Evolutionary conservation across 345 rosid species (phyloP).

Genomic region (Pistacia integerrima): DNA sequence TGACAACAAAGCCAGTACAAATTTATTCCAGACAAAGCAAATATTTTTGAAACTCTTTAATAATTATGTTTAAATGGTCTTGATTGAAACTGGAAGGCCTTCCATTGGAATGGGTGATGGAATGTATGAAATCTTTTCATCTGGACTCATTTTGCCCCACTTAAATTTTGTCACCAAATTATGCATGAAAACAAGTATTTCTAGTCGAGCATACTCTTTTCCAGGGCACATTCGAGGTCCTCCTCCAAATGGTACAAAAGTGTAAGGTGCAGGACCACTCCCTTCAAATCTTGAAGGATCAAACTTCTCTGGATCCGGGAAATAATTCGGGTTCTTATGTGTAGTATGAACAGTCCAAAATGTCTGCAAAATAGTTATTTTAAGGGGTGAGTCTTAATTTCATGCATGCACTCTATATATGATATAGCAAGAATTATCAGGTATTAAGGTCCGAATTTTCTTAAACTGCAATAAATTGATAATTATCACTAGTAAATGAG

Average conservation of each 20-base stretch:
- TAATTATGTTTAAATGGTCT: slow-evolving; percentile 4
- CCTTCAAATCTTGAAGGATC: slow-evolving; percentile 37
- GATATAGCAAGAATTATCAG: no score
- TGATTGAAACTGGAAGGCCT: slow-evolving; percentile 24
- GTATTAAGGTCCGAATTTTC: no score
- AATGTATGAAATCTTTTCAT: slow-evolving; percentile 29
- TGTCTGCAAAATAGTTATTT: slow-evolving; percentile 10
- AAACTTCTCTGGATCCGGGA: slow-evolving; percentile 33
- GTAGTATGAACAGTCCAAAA: slow-evolving; percentile 34
- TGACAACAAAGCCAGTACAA: not conserved
- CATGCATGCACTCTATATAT: not conserved
- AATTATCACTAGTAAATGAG: not conserved
- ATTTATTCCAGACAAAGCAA: not conserved
- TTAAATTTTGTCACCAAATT: slow-evolving; percentile 25
- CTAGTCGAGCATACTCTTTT: slow-evolving; percentile 31
- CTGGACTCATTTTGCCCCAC: slow-evolving; percentile 17
- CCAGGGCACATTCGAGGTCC: slow-evolving; percentile 38
- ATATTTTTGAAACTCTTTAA: not conserved
- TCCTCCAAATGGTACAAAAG: slow-evolving; percentile 35
- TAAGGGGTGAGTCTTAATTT: no score
- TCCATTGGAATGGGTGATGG: slow-evolving; percentile 31
- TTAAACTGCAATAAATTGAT: no score
- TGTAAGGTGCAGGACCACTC: slow-evolving; percentile 20
- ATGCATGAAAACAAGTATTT: slow-evolving; percentile 33
- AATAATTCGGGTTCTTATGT: slow-evolving; percentile 28